Percentiles rank a stretch among this genome's conserved stretches.
These are phyloP conservation scores for Thelonectria olida DNA, from an alignment of 2,329 filamentous ascomycete genomes.

Conservation along the genomic window DNA sequence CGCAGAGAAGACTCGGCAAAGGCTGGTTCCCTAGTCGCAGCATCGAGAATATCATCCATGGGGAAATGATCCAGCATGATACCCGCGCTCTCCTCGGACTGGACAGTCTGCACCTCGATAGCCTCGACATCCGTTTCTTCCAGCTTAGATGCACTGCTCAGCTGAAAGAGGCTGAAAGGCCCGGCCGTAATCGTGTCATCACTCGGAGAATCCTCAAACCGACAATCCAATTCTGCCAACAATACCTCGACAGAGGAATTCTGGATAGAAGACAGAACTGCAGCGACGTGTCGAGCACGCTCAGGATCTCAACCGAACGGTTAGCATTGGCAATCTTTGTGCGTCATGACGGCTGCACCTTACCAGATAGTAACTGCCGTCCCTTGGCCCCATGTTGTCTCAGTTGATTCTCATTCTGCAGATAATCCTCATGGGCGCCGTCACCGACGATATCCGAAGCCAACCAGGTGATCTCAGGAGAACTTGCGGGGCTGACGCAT, in stretches of 20 bases:
- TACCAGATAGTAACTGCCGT: conserved; percentile 3
- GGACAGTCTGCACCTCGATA: background rate
- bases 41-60: background rate
- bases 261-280: background rate
- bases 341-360: background rate
- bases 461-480: conserved; percentile 13
- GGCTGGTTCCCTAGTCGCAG: background rate
- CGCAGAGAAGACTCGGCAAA: background rate
- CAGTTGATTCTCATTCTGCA: conserved; percentile 11
- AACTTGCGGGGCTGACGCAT: conserved; percentile 1
- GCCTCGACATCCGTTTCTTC: background rate
- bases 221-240: background rate
- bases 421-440: background rate
- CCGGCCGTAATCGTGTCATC: background rate
- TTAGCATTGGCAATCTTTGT: background rate
- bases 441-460: conserved; percentile 8
- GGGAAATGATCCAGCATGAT: background rate
- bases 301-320: background rate
- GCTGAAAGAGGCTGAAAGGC: background rate
- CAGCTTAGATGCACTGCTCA: background rate
- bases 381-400: conserved; percentile 13
- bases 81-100: background rate
- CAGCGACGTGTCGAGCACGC: conserved; percentile 3
- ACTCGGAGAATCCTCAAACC: background rate
- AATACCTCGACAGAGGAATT: background rate